Evolutionary conservation across 108 stramenopile genomes (phyloP).

Genomic region (Schizochytrium sp.): DNA sequence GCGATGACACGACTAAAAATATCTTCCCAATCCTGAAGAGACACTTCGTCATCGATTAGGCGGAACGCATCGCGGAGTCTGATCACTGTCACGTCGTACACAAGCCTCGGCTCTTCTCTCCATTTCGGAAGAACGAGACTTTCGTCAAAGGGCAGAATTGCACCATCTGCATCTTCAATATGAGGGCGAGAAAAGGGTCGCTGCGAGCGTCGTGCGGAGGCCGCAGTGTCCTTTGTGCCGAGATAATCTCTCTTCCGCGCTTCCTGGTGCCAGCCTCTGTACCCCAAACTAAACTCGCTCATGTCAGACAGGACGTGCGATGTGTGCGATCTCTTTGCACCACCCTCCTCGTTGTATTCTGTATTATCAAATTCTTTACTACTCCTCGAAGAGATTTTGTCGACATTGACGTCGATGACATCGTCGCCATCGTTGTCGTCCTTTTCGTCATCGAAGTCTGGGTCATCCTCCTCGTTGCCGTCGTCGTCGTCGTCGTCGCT

Average conservation of each 20-base stretch:
- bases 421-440: no score
- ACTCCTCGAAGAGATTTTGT: no score
- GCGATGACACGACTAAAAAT: not conserved
- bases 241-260: not conserved
- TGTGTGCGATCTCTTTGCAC: no score
- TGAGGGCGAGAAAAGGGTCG: not conserved
- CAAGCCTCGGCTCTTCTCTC: not conserved
- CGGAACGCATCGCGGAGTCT: not conserved
- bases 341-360: no score
- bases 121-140: not conserved
- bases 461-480: no score
- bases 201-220: no score
- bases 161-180: not conserved
- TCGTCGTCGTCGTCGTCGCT: no score
- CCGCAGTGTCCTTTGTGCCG: not conserved
- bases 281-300: not conserved
- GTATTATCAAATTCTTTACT: no score
- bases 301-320: not conserved
- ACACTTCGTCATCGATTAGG: not conserved
- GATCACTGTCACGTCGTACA: not conserved
- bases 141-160: not conserved
- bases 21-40: not conserved
- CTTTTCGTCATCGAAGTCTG: no score
- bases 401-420: no score
- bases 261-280: not conserved